Evolutionary conservation across 306 rosid genomes (phyloP).

Genomic region (Chamaecrista fasciculata): DNA sequence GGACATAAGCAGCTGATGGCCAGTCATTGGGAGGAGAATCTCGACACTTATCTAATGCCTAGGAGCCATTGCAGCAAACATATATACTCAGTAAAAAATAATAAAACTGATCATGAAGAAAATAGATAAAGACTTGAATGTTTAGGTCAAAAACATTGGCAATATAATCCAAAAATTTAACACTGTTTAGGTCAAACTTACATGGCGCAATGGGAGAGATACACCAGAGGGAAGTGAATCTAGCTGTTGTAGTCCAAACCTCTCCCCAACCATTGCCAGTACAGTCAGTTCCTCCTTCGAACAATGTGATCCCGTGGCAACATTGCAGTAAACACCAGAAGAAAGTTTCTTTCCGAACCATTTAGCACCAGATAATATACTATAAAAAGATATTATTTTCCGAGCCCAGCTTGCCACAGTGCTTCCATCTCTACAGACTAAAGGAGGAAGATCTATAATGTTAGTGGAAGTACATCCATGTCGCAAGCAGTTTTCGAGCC

Average conservation of each 20-base stretch:
- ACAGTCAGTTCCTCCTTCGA: slow-evolving; percentile 84
- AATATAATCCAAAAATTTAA: slow-evolving; percentile 3
- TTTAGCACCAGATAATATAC: slow-evolving; percentile 82
- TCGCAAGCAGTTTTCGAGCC: slow-evolving; percentile 87
- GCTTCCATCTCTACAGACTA: slow-evolving; percentile 63
- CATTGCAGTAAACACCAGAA: slow-evolving; percentile 73
- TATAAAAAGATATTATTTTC: slow-evolving; percentile 73
- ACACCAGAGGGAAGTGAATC: slow-evolving; percentile 92
- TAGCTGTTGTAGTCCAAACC: slow-evolving; percentile 90
- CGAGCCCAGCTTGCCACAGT: slow-evolving; percentile 80
- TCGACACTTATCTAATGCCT: slow-evolving; percentile 97
- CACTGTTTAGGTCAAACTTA: slow-evolving; percentile 41
- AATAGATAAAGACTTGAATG: not conserved
- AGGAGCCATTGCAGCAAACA: slow-evolving; percentile 36
- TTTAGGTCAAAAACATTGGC: slow-evolving; percentile 16
- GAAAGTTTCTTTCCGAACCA: slow-evolving; percentile 73
- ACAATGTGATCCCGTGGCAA: slow-evolving; percentile 71
- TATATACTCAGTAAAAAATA: slow-evolving; percentile 18
- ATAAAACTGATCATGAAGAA: not conserved
- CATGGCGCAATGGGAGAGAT: slow-evolving; percentile 91
- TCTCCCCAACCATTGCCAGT: slow-evolving; percentile 96
- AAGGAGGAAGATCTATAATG: slow-evolving; percentile 60
- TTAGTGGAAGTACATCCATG: slow-evolving; percentile 56
- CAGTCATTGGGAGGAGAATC: slow-evolving; percentile 93
- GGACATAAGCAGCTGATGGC: slow-evolving; percentile 96